Percentiles rank a stretch among this genome's conserved stretches.
phyloP scores from a whole-genome alignment of 176 grass and related monocot species.

The Juncus inflexus region DNA sequence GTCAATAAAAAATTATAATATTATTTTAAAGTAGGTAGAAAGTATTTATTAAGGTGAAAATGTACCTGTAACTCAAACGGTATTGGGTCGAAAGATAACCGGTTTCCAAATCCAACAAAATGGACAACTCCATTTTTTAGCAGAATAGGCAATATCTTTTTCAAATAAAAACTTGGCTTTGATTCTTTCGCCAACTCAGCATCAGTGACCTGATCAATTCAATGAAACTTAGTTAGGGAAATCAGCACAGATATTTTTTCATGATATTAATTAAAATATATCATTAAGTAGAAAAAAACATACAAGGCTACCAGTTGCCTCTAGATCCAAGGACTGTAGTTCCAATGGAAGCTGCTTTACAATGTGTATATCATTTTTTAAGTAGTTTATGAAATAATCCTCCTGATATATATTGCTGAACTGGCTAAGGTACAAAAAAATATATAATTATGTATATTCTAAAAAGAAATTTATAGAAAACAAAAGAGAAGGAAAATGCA shows the following conservation, averaged over 20 bases:
- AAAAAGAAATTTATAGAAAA: slow-evolving; percentile 9
- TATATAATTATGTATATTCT: slow-evolving; percentile 37
- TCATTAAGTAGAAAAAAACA: slow-evolving; percentile 33
- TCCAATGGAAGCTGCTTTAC: slow-evolving; percentile 80
- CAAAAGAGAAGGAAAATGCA: not conserved
- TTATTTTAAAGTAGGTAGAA: not conserved
- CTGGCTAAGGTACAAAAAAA: slow-evolving; percentile 66
- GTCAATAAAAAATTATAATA: not conserved
- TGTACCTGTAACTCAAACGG: slow-evolving; percentile 89
- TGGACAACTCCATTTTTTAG: slow-evolving; percentile 83
- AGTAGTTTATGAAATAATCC: slow-evolving; percentile 93
- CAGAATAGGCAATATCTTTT: slow-evolving; percentile 83
- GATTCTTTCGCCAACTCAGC: slow-evolving; percentile 91
- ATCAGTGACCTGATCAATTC: slow-evolving; percentile 73
- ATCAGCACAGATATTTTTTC: slow-evolving; percentile 17
- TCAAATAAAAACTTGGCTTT: slow-evolving; percentile 87
- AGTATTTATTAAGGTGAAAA: slow-evolving; percentile 9
- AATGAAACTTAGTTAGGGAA: slow-evolving; percentile 21
- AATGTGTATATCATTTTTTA: slow-evolving; percentile 86
- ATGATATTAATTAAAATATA: slow-evolving; percentile 1
- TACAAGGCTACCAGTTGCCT: slow-evolving; percentile 82
- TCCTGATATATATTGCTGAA: slow-evolving; percentile 99
- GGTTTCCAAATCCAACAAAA: slow-evolving; percentile 98
- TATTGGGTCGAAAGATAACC: slow-evolving; percentile 96
- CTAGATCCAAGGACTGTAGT: slow-evolving; percentile 78